Evolutionary conservation across 2,329 filamentous ascomycete genomes (phyloP).

Genomic region (Aspergillus novofumigatus): DNA sequence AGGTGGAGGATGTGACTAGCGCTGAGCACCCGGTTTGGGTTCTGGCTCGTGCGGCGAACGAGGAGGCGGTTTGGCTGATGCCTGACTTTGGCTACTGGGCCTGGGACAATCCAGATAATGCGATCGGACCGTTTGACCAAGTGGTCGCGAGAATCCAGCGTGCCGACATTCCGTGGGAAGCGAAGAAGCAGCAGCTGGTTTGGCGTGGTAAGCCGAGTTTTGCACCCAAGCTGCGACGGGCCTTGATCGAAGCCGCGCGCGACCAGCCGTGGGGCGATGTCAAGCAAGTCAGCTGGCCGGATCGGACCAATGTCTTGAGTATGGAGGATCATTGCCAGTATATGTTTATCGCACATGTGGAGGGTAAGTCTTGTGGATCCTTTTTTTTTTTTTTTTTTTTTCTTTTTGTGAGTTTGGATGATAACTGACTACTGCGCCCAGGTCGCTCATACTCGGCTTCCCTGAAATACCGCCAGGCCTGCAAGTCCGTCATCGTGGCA

Average conservation of each 20-base stretch:
- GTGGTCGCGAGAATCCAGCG: constrained; percentile 31
- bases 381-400: not conserved
- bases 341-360: constrained; percentile 51
- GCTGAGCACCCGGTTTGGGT: constrained; percentile 40
- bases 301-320: constrained; percentile 40
- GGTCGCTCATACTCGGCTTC: constrained; percentile 47
- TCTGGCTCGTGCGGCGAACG: constrained; percentile 36
- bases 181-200: constrained; percentile 43
- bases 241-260: constrained; percentile 36
- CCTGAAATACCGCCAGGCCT: constrained; percentile 49
- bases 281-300: constrained; percentile 38
- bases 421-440: constrained; percentile 1
- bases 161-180: constrained; percentile 26
- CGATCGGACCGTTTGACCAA: constrained; percentile 34
- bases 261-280: constrained; percentile 47
- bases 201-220: constrained; percentile 48
- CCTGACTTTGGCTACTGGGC: constrained; percentile 52
- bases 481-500: constrained; percentile 45
- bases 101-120: constrained; percentile 39
- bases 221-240: constrained; percentile 38
- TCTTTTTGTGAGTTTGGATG: not conserved
- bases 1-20: constrained; percentile 40
- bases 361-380: constrained; percentile 34
- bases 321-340: constrained; percentile 53
- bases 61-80: constrained; percentile 47